These are phyloP conservation scores for Stephania japonica DNA, from an alignment of 164 flowering plant species.

Conservation along the genomic window DNA sequence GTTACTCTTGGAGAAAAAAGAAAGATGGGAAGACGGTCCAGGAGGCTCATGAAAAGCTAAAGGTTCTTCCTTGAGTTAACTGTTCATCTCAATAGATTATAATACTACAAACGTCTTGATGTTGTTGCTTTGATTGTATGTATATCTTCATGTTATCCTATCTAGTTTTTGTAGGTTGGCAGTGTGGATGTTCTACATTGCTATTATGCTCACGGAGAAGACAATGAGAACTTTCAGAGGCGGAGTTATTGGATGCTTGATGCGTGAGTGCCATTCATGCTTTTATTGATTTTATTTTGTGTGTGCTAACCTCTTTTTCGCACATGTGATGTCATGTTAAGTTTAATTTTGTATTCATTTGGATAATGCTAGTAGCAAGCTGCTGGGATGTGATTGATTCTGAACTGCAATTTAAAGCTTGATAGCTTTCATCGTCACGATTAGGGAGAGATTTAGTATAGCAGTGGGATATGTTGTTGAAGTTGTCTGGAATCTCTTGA, in stretches of 20 bases:
- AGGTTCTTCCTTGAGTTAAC: conserved; percentile 41
- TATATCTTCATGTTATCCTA: conserved; percentile 2
- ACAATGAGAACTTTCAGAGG: conserved; percentile 74
- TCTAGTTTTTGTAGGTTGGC: conserved; percentile 49
- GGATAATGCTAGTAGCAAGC: neutral
- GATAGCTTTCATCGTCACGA: too few relatives aligned
- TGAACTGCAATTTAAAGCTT: too few relatives aligned
- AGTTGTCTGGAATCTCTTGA: too few relatives aligned
- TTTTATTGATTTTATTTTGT: neutral
- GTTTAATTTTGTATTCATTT: neutral
- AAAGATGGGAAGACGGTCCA: conserved; percentile 91
- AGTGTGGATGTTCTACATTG: conserved; percentile 90
- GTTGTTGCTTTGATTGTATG: neutral
- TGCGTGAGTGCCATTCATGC: conserved; percentile 39
- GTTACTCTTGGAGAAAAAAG: conserved; percentile 90
- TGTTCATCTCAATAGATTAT: too few relatives aligned
- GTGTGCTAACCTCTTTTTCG: neutral
- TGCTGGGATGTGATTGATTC: too few relatives aligned
- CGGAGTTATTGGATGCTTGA: conserved; percentile 98
- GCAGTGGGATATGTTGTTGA: too few relatives aligned
- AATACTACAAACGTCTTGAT: too few relatives aligned
- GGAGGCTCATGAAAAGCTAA: conserved; percentile 92
- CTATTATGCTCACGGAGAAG: conserved; percentile 98
- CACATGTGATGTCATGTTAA: neutral
- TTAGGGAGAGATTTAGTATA: too few relatives aligned